Evolutionary conservation across 2,329 filamentous ascomycete genomes (phyloP).

Genomic region (Xylariaceae sp.): DNA sequence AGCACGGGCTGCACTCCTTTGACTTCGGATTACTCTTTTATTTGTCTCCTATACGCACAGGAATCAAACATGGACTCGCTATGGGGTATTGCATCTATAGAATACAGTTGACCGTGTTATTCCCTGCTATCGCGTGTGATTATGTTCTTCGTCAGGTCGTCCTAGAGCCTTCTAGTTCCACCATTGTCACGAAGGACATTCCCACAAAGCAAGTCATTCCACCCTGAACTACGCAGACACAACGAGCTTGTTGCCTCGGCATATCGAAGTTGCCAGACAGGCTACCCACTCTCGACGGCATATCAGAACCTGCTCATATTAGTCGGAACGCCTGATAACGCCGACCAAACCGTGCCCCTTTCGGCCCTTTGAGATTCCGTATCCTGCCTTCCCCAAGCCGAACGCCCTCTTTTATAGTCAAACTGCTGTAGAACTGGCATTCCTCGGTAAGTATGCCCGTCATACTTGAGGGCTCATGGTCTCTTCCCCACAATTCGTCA

Average conservation of each 20-base stretch:
- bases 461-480: not conserved
- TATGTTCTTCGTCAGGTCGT: not conserved
- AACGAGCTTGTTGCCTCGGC: not conserved
- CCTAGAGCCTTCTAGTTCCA: constrained; percentile 5
- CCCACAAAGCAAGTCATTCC: constrained; percentile 3
- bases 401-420: not conserved
- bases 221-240: not conserved
- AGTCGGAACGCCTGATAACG: constrained; percentile 7
- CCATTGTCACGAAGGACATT: not conserved
- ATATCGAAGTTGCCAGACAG: not conserved
- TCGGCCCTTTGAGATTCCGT: not conserved
- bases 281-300: not conserved
- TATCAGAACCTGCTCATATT: not conserved
- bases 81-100: constrained; percentile 11
- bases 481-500: not conserved
- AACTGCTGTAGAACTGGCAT: not conserved
- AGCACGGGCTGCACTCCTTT: not conserved
- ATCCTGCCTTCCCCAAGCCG: not conserved
- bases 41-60: constrained; percentile 3
- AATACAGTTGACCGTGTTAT: constrained; percentile 5
- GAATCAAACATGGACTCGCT: not conserved
- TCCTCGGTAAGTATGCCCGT: not conserved
- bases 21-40: not conserved
- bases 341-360: constrained; percentile 9
- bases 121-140: not conserved